Conservation (phyloP, 768 basidiomycete genomes). For the Boletus rubroflammeus region DNA sequence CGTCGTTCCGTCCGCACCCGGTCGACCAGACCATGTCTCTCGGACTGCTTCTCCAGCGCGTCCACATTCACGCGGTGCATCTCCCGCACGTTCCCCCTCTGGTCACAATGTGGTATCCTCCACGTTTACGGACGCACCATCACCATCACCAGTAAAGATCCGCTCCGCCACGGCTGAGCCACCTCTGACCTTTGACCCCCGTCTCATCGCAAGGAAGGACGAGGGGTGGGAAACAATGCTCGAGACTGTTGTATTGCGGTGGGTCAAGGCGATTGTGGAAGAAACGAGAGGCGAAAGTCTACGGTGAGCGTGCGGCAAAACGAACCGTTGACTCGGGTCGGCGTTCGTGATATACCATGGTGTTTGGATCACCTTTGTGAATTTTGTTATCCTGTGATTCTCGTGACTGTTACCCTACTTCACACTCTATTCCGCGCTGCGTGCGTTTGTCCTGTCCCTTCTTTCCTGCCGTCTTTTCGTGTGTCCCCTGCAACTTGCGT, state of each 20-base stretch:
- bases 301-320: constrained; percentile 13
- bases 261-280: constrained; percentile 66
- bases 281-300: constrained; percentile 50
- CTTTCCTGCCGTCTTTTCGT: neutral
- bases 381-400: constrained; percentile 5
- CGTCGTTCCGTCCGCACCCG: constrained; percentile 44
- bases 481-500: neutral
- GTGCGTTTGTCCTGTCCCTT: neutral
- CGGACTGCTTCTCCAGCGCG: constrained; percentile 23
- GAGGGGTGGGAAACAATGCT: constrained; percentile 83
- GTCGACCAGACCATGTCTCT: constrained; percentile 26
- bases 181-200: constrained; percentile 66
- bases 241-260: constrained; percentile 54
- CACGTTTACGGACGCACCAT: constrained; percentile 12
- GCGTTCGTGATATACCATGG: neutral
- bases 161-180: constrained; percentile 43
- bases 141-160: constrained; percentile 31
- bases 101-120: constrained; percentile 4
- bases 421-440: constrained; percentile 10
- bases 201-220: constrained; percentile 66
- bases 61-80: constrained; percentile 17
- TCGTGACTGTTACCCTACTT: constrained; percentile 6
- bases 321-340: neutral
- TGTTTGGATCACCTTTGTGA: constrained; percentile 4
- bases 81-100: constrained; percentile 20